phyloP scores from a whole-genome alignment of 176 grass and related monocot species.

The Avena eriantha region DNA sequence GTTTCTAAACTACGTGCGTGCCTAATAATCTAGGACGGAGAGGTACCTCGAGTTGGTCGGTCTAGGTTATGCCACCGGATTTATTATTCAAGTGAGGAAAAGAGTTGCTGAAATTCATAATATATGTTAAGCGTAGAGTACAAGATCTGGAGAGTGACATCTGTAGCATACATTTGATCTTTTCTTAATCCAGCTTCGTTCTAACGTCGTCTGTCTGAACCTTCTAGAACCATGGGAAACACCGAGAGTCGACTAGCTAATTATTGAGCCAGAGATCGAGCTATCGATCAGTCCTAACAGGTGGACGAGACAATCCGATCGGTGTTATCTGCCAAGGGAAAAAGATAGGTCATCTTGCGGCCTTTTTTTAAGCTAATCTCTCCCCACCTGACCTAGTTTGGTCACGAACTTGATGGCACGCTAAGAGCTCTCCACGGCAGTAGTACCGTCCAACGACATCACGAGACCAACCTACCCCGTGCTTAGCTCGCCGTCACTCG shows the following conservation, averaged over 20 bases:
- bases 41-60: too few species aligned
- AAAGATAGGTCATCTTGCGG: neutral
- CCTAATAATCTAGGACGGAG: too few species aligned
- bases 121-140: too few species aligned
- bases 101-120: too few species aligned
- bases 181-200: neutral
- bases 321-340: neutral
- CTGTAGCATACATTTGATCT: neutral
- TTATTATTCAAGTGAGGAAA: too few species aligned
- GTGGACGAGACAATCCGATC: neutral
- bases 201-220: neutral
- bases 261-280: neutral
- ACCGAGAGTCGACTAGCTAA: neutral
- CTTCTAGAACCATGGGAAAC: neutral
- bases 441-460: neutral
- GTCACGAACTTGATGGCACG: neutral
- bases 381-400: too few species aligned
- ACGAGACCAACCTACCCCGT: neutral
- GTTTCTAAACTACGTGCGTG: too few species aligned
- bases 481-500: constrained; percentile 36
- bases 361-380: neutral
- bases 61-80: too few species aligned
- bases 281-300: too few species aligned
- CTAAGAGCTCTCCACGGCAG: neutral
- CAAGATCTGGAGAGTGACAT: constrained; percentile 9